These are phyloP conservation scores for Ceratobasidium sp. DNA, from an alignment of 1,284 basidiomycete genomes.

Conservation along the genomic window DNA sequence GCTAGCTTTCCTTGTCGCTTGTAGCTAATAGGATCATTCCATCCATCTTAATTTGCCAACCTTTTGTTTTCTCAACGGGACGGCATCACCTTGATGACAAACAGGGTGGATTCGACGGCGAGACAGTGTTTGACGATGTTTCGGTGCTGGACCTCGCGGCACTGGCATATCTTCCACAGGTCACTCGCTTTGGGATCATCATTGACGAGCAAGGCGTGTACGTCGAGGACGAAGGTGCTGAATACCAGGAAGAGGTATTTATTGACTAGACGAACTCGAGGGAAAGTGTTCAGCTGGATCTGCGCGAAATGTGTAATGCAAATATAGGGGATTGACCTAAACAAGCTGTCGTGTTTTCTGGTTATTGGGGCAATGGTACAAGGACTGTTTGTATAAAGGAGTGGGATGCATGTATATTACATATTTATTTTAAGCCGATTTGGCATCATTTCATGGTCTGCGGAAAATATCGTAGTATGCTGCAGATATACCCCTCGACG, in stretches of 20 bases:
- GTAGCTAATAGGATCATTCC: not conserved
- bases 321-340: not conserved
- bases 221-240: constrained; percentile 29
- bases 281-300: too few relatives aligned
- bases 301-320: too few relatives aligned
- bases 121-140: constrained; percentile 84
- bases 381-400: not conserved
- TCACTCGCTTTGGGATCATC: constrained; percentile 77
- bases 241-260: constrained; percentile 30
- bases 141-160: constrained; percentile 86
- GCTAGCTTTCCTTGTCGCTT: too few relatives aligned
- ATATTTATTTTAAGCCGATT: too few relatives aligned
- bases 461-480: too few relatives aligned
- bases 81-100: too few relatives aligned
- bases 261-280: constrained; percentile 3
- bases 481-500: too few relatives aligned
- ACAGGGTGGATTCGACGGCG: constrained; percentile 84
- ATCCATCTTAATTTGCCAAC: not conserved
- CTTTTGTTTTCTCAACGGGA: not conserved
- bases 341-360: not conserved
- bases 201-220: constrained; percentile 49
- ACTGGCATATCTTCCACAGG: constrained; percentile 91
- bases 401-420: not conserved
- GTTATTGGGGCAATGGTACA: not conserved
- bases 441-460: too few relatives aligned